These are phyloP conservation scores for Rubroboletus satanas DNA, from an alignment of 768 basidiomycete genomes.

Conservation along the genomic window DNA sequence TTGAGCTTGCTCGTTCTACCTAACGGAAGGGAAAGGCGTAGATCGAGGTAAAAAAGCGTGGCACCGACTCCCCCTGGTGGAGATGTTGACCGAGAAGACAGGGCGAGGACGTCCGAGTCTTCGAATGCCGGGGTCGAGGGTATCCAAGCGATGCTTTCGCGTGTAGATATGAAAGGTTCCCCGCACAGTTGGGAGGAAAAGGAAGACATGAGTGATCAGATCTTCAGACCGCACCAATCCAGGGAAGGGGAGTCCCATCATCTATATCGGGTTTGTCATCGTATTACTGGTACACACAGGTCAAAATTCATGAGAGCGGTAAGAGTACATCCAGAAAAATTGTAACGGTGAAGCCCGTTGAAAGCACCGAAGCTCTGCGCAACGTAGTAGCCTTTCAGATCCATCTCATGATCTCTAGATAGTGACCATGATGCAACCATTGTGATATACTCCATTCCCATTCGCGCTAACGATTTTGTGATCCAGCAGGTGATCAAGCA, in stretches of 20 bases:
- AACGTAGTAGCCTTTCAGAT: not conserved
- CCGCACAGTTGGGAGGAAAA: slow-evolving; percentile 3
- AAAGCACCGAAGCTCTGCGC: not conserved
- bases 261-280: not conserved
- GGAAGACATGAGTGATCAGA: not conserved
- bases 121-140: slow-evolving; percentile 17
- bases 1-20: slow-evolving; percentile 12
- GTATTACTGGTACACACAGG: not conserved
- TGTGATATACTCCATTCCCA: not conserved
- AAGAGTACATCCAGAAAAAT: not conserved
- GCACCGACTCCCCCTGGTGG: slow-evolving; percentile 7
- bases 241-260: not conserved
- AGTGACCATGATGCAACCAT: not conserved
- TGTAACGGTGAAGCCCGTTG: too few species aligned
- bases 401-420: not conserved
- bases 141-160: slow-evolving; percentile 25
- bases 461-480: not conserved
- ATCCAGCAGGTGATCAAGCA: not conserved
- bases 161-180: slow-evolving; percentile 18
- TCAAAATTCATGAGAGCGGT: not conserved
- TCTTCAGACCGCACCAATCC: not conserved
- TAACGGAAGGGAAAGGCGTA: slow-evolving; percentile 26
- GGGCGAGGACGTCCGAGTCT: slow-evolving; percentile 27
- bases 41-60: slow-evolving; percentile 24
- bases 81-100: slow-evolving; percentile 26